These are phyloP conservation scores for Stachybotrys chlorohalonatus DNA, from an alignment of 2,329 filamentous ascomycete species.

Conservation along the genomic window DNA sequence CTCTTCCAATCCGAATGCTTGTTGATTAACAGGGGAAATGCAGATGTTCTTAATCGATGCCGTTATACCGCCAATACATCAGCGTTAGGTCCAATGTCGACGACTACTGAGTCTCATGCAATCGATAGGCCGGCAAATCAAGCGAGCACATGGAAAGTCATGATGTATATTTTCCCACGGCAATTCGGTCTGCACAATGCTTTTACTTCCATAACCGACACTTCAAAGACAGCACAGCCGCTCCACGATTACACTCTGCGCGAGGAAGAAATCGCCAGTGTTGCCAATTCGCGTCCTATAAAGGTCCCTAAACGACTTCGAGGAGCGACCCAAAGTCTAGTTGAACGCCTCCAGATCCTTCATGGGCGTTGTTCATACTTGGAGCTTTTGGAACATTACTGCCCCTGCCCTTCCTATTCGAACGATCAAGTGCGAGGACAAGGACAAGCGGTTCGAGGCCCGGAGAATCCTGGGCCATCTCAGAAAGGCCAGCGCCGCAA, in stretches of 20 bases:
- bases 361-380: constrained; percentile 71
- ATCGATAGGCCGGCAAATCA: constrained; percentile 10
- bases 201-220: constrained; percentile 65
- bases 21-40: not conserved
- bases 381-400: constrained; percentile 74
- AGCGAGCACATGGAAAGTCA: constrained; percentile 55
- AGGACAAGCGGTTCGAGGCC: too few relatives aligned
- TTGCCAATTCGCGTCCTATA: constrained; percentile 8
- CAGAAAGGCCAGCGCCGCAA: too few relatives aligned
- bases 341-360: constrained; percentile 58
- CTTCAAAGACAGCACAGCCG: constrained; percentile 56
- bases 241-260: constrained; percentile 81
- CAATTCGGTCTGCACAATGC: constrained; percentile 89
- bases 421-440: too few relatives aligned
- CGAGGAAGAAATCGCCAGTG: constrained; percentile 63
- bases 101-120: not conserved
- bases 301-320: constrained; percentile 59
- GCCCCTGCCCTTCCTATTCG: constrained; percentile 34
- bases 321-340: constrained; percentile 48
- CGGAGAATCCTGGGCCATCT: too few relatives aligned
- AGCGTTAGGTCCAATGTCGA: not conserved
- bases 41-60: constrained; percentile 76
- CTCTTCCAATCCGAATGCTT: not conserved
- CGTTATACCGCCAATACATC: constrained; percentile 11
- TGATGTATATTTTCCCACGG: constrained; percentile 90